These are phyloP conservation scores for Zanthoxylum bungeanum DNA, from an alignment of 345 rosid genomes.

Conservation along the genomic window DNA sequence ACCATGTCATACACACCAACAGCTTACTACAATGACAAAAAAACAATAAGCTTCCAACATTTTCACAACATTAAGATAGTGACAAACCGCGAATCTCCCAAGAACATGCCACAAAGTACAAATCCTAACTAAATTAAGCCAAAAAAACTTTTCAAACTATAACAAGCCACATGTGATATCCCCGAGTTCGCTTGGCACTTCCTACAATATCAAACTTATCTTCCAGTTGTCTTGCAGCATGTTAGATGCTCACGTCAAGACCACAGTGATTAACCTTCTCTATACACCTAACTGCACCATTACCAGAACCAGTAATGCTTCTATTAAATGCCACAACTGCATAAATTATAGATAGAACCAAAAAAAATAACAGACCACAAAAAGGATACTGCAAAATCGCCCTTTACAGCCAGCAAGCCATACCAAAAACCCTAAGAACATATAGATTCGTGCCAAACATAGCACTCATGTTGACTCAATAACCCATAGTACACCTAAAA, in stretches of 20 bases:
- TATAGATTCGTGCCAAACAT: neutral
- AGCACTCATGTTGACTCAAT: neutral
- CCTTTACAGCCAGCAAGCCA: neutral
- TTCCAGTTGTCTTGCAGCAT: neutral
- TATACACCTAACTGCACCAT: neutral
- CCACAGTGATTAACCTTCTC: neutral
- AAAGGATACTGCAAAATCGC: neutral
- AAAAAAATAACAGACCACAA: neutral
- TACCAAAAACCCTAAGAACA: neutral
- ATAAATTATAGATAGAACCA: neutral
- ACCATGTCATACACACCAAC: neutral
- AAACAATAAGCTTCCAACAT: neutral
- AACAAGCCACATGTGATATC: neutral
- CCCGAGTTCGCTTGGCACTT: neutral
- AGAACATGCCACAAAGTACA: neutral
- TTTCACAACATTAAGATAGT: neutral
- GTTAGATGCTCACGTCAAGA: neutral
- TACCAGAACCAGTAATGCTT: neutral
- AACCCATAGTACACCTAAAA: neutral
- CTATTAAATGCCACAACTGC: neutral
- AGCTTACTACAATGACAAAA: neutral
- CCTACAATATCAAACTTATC: neutral
- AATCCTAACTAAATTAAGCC: slow-evolving; percentile 4
- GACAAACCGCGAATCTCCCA: neutral
- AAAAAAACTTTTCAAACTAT: neutral